A percentile compares a stretch with the other conserved stretches of the same genome.
Conservation (phyloP, 2,329 filamentous ascomycete species). For the Diatrype stigma region DNA sequence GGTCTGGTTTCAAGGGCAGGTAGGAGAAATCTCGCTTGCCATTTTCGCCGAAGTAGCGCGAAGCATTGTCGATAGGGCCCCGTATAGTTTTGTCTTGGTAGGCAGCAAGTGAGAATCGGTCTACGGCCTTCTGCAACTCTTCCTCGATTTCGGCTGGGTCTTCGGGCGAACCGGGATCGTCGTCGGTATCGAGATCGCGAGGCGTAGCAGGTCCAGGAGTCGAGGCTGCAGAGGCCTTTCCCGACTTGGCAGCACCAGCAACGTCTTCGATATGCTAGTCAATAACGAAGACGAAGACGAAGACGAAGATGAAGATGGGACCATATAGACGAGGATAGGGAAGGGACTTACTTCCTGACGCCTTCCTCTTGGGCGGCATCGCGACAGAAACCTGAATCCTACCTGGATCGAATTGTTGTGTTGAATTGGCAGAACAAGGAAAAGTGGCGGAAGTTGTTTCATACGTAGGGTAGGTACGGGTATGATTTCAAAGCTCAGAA, state of each 20-base stretch:
- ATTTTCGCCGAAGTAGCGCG: slow-evolving; percentile 41
- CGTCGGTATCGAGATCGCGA: slow-evolving; percentile 52
- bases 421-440: neutral
- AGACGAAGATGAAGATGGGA: neutral
- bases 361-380: slow-evolving; percentile 73
- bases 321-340: slow-evolving; percentile 1
- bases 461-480: neutral
- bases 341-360: slow-evolving; percentile 42
- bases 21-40: slow-evolving; percentile 68
- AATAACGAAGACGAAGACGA: slow-evolving; percentile 13
- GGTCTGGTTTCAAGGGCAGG: slow-evolving; percentile 79
- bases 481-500: neutral
- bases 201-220: slow-evolving; percentile 59
- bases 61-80: slow-evolving; percentile 37
- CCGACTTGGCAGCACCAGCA: slow-evolving; percentile 48
- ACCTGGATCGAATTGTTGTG: neutral
- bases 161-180: slow-evolving; percentile 35
- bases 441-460: neutral
- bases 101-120: slow-evolving; percentile 53
- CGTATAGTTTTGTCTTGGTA: slow-evolving; percentile 45
- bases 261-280: slow-evolving; percentile 36
- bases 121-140: slow-evolving; percentile 54
- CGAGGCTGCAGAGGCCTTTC: slow-evolving; percentile 53
- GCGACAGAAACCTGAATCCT: neutral
- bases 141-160: slow-evolving; percentile 50